Evolutionary conservation across 441 rosid species (phyloP).

Genomic region (Hypseocharis bilobata): DNA sequence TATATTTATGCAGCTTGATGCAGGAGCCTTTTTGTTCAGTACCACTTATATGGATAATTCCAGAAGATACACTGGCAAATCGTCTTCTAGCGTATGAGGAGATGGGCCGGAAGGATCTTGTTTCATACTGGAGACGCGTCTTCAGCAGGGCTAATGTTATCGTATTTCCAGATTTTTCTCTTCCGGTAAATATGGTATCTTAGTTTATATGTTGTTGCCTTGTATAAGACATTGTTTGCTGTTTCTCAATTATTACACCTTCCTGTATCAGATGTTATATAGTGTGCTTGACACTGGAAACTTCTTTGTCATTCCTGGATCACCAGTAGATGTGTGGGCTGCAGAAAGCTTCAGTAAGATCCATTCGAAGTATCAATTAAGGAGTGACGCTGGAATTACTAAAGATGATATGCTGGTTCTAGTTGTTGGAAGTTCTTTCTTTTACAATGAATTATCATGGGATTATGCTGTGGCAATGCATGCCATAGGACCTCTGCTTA

Average conservation of each 20-base stretch:
- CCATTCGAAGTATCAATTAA: conserved; percentile 49
- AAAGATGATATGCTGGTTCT: conserved; percentile 63
- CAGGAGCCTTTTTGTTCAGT: conserved; percentile 90
- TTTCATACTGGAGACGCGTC: conserved; percentile 63
- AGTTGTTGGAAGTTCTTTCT: conserved; percentile 80
- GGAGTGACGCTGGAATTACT: conserved; percentile 49
- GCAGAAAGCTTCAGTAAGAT: conserved; percentile 62
- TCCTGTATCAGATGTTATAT: conserved; percentile 73
- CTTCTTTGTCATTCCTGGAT: conserved; percentile 91
- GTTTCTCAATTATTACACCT: conserved; percentile 32
- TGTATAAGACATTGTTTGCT: conserved; percentile 21
- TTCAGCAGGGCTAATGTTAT: conserved; percentile 67
- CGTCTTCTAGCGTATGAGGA: conserved; percentile 58
- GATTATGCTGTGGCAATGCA: conserved; percentile 79
- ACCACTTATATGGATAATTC: conserved; percentile 86
- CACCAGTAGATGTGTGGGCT: conserved; percentile 84
- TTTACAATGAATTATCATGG: conserved; percentile 71
- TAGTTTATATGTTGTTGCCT: conserved; percentile 8
- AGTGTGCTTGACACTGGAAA: conserved; percentile 89
- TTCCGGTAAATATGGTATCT: conserved; percentile 51
- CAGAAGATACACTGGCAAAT: conserved; percentile 74
- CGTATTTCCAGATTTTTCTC: conserved; percentile 68
- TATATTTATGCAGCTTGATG: conserved; percentile 91
- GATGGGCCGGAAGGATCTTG: conserved; percentile 49
- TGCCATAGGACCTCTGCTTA: conserved; percentile 63